These are phyloP conservation scores for Leccinellum rugosiceps DNA, from an alignment of 768 basidiomycete genomes.

Conservation along the genomic window DNA sequence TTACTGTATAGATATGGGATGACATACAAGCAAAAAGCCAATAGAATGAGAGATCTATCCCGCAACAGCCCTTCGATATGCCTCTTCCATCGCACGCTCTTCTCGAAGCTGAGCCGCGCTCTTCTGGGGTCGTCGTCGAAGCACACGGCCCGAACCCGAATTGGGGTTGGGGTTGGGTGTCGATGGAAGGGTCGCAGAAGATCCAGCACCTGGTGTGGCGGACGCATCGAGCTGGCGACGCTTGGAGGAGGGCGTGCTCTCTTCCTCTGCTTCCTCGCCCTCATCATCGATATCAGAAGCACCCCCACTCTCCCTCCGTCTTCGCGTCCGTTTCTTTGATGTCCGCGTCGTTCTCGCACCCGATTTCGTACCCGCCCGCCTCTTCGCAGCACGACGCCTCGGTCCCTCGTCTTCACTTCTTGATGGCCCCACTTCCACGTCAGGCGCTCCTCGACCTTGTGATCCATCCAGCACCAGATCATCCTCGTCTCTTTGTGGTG, in stretches of 20 bases:
- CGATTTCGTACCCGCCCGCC: background rate
- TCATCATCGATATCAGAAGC: constrained; percentile 22
- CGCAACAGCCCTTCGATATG: constrained; percentile 45
- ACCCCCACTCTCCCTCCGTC: constrained; percentile 21
- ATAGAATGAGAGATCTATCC: constrained; percentile 26
- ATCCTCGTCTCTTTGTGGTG: constrained; percentile 11
- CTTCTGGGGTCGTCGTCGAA: constrained; percentile 60
- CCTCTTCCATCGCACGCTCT: constrained; percentile 50
- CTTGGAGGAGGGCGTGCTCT: constrained; percentile 24
- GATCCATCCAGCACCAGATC: background rate
- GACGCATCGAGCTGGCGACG: constrained; percentile 29
- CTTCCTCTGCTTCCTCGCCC: constrained; percentile 8
- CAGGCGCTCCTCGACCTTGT: background rate
- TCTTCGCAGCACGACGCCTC: constrained; percentile 8
- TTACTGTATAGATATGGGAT: constrained; percentile 2
- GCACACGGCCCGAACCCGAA: constrained; percentile 42
- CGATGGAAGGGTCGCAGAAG: background rate
- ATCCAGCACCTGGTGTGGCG: background rate
- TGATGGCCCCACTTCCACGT: constrained; percentile 2
- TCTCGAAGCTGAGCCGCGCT: constrained; percentile 44
- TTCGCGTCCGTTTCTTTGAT: constrained; percentile 26
- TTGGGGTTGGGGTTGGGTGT: constrained; percentile 8
- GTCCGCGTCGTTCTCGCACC: constrained; percentile 10
- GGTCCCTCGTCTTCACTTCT: constrained; percentile 2
- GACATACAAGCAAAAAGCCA: background rate